These are phyloP conservation scores for Aspergillus baeticus DNA, from an alignment of 495 filamentous ascomycete species.

Conservation along the genomic window DNA sequence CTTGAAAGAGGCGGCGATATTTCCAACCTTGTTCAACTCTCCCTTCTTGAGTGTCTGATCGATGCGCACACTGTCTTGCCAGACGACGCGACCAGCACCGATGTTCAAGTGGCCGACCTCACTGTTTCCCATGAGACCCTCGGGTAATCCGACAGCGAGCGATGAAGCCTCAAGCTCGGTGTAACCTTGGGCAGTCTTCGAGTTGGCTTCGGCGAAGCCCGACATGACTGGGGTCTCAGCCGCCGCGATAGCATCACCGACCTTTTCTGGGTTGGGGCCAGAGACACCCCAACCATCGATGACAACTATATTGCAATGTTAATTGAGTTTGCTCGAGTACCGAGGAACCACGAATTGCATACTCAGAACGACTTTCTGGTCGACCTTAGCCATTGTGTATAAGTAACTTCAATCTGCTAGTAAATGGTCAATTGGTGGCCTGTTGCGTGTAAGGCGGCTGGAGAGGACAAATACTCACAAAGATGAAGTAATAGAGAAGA, in stretches of 20 bases:
- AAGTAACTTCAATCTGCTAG: slow-evolving; percentile 15
- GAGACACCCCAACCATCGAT: slow-evolving; percentile 98
- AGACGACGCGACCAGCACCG: slow-evolving; percentile 94
- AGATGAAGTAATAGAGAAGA: not conserved
- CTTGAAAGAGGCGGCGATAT: slow-evolving; percentile 73
- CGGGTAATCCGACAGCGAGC: slow-evolving; percentile 89
- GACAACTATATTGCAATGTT: slow-evolving; percentile 61
- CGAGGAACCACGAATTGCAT: slow-evolving; percentile 36
- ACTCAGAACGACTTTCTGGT: slow-evolving; percentile 94
- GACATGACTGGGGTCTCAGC: slow-evolving; percentile 93
- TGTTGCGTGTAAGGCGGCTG: not conserved
- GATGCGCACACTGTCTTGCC: slow-evolving; percentile 99
- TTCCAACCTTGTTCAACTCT: slow-evolving; percentile 73
- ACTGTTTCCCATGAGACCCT: slow-evolving; percentile 98
- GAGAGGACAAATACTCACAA: slow-evolving; percentile 1
- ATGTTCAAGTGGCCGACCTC: slow-evolving; percentile 99
- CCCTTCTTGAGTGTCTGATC: slow-evolving; percentile 91
- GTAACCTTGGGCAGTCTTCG: slow-evolving; percentile 71
- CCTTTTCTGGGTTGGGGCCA: slow-evolving; percentile 67
- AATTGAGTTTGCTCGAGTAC: slow-evolving; percentile 18
- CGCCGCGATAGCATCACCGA: slow-evolving; percentile 92
- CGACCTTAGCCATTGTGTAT: slow-evolving; percentile 68
- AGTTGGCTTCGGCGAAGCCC: slow-evolving; percentile 59
- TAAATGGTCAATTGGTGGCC: slow-evolving; percentile 25
- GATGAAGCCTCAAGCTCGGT: slow-evolving; percentile 93